Evolutionary conservation across 495 filamentous ascomycete species (phyloP), one percentile per base, ranked within the genome.

Genomic region (Neurospora pannonica): DNA sequence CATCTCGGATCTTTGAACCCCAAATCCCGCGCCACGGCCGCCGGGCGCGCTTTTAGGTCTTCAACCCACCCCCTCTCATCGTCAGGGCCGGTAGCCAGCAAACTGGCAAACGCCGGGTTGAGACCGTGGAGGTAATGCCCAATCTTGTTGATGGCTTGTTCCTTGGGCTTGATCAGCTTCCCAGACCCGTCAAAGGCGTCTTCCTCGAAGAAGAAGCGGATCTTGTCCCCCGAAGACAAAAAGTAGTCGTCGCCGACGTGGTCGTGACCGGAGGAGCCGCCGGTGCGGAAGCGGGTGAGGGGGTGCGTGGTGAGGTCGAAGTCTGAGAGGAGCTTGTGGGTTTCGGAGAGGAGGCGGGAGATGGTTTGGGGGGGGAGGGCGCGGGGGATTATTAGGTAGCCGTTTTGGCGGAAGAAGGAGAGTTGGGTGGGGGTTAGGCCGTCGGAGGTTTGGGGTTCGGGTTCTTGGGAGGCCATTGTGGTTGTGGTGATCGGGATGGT

Each of bases 221-320:
- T 86, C 78, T 98, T 97, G 87, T 97, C 92, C 71, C 93, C 93
- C 2, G 90, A 94, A 3, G 83, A 85, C 0, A 99, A 89, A 83
- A 99, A 99, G 89, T 99, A 99, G 81, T 92, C 89, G 84, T 99
- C 96, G 74, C 96, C 95, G 31, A 98, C 92, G 83, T 99, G 96
- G 70, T 88, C 85, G 36, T 80, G 77, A 71, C 85, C 87, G 74
- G 89, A 86, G 67, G 89, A 86, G 62, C 83, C 86, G 78, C 94
- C 94, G 2, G 95, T 97, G 19, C 90, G 91, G 88, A 99, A 99
- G 78, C 89, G 90, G 3, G 96, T 99, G 85, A 98, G 90, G 0
- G 96, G 96, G 84, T 99, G 96, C 31, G 89, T 87, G 38, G 89
- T 85, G 6, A 99, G 86, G 37, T 88, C 83, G 85, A 99, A 94